Evolutionary conservation across 2,329 filamentous ascomycete species (phyloP), one percentile per base, ranked within the genome.

Genomic region (Aspergillus hortae): DNA sequence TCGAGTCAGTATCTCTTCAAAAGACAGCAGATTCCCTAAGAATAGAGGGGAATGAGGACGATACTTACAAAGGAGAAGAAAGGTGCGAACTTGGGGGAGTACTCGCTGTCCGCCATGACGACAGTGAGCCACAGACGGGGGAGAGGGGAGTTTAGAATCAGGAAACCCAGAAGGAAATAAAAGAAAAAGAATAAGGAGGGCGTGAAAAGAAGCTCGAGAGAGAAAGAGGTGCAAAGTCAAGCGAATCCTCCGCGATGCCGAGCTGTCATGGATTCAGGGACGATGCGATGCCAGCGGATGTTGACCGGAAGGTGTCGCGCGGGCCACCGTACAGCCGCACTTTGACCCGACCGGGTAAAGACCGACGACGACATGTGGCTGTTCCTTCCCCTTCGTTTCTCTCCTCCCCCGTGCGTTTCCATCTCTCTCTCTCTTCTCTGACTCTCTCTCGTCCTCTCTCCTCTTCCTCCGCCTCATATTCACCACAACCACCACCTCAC

Each of bases 61-160:
- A 38, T 44, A 77, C 79, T 70, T 73, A 84, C 82, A 80, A 87
- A 86, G 69, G 84, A 84, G 65, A 87, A 78, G 75, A 87, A 87
- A 44, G 83, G 83, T 64, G 84, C 83, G 65, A 86, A 86, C 70
- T 81, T 82, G 59, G 84, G 84, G 52, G 82, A 72, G 56, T 78
- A 70, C 54, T 81, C 78, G 56, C 74, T 80, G 55, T 73, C 72
- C 44, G 68, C 67, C 72, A 76, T 75, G 54, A 52, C 73, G 64
- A 61, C 40, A 41, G 14, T 10, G 14, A n/a, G 35, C 10, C 17
- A 30, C 11, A 42, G 40, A n/a, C 17, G 11, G 15, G 40, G 40
- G 9, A n/a, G 17, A 42, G 19, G 6, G 17, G 40, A 11, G 35
- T 7, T n/a, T n/a, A 38, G 14, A 17, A 17, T 38, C 35, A 38